Conservation (phyloP, 495 filamentous ascomycete genomes). For the Filosporella fistucella region DNA sequence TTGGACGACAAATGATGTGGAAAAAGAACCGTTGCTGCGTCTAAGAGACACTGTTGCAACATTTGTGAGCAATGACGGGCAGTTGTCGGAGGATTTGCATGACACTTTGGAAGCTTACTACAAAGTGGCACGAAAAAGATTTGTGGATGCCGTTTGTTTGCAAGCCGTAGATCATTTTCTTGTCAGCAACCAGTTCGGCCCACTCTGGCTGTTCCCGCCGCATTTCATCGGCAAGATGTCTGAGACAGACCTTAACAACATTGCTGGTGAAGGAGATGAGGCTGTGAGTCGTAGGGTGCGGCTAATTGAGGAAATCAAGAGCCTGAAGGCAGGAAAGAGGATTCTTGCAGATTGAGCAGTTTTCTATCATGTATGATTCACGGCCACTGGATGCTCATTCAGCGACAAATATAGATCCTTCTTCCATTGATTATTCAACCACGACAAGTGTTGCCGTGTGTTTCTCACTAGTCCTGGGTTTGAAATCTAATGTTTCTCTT, state of each 20-base stretch:
- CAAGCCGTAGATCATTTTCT: constrained; percentile 36
- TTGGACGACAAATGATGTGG: background rate
- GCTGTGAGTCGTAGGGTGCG: too few relatives aligned
- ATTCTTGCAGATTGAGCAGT: too few relatives aligned
- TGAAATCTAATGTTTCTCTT: too few relatives aligned
- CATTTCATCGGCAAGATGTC: constrained; percentile 17
- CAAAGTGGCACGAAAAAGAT: constrained; percentile 38
- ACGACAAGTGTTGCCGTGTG: too few relatives aligned
- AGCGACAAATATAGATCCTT: too few relatives aligned
- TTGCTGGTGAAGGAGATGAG: constrained; percentile 4
- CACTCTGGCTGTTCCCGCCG: constrained; percentile 6
- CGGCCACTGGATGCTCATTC: too few relatives aligned
- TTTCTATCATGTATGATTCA: too few relatives aligned
- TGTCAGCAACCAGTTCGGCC: constrained; percentile 2
- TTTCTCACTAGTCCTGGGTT: too few relatives aligned
- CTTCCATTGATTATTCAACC: too few relatives aligned
- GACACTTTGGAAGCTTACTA: constrained; percentile 36
- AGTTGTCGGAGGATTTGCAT: constrained; percentile 33
- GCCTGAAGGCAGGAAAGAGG: too few relatives aligned
- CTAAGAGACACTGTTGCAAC: background rate
- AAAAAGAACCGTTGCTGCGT: constrained; percentile 3
- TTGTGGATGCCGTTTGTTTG: constrained; percentile 35
- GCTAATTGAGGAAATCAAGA: too few relatives aligned
- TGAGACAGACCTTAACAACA: constrained; percentile 1
- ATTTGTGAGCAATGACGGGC: constrained; percentile 17